Evolutionary conservation across 192 early-diverging fungal genomes (phyloP).

Genomic region (Coemansia sp.): DNA sequence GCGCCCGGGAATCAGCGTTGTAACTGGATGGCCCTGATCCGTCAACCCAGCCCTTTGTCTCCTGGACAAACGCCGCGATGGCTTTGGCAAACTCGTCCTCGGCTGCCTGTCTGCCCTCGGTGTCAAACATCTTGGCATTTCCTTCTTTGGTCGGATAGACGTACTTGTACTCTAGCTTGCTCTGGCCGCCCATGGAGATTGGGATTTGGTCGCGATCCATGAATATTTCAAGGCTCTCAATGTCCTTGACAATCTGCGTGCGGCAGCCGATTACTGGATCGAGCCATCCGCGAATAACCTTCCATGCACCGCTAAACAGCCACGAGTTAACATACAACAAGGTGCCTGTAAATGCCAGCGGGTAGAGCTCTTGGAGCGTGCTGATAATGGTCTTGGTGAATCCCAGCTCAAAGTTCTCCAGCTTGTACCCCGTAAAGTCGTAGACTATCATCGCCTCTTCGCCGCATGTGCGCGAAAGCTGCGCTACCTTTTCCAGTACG

Average conservation of each 20-base stretch:
- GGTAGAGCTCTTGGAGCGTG: constrained; percentile 79
- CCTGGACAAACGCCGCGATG: constrained; percentile 36
- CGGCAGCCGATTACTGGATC: constrained; percentile 84
- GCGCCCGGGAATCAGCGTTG: constrained; percentile 13
- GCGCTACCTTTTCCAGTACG: constrained; percentile 24
- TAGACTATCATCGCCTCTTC: constrained; percentile 64
- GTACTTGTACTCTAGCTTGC: constrained; percentile 57
- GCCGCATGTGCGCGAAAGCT: constrained; percentile 17
- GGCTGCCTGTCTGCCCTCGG: constrained; percentile 37
- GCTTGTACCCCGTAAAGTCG: constrained; percentile 67
- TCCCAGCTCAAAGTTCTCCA: constrained; percentile 70
- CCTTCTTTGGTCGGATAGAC: constrained; percentile 50
- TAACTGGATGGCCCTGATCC: constrained; percentile 2
- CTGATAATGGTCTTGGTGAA: constrained; percentile 75
- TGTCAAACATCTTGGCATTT: constrained; percentile 55
- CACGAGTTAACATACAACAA: constrained; percentile 83
- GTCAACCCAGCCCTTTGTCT: constrained; percentile 48
- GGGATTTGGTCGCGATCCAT: constrained; percentile 62
- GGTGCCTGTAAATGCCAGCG: constrained; percentile 70
- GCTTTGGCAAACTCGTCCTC: constrained; percentile 37
- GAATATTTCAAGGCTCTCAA: constrained; percentile 58
- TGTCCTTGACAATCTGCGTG: constrained; percentile 68
- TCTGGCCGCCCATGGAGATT: constrained; percentile 59
- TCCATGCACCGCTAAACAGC: constrained; percentile 84
- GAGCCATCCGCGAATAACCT: constrained; percentile 70